Evolutionary conservation across 495 filamentous ascomycete genomes (phyloP), one percentile per base, ranked within the genome.

Genomic region (Penicillium robsamsonii): DNA sequence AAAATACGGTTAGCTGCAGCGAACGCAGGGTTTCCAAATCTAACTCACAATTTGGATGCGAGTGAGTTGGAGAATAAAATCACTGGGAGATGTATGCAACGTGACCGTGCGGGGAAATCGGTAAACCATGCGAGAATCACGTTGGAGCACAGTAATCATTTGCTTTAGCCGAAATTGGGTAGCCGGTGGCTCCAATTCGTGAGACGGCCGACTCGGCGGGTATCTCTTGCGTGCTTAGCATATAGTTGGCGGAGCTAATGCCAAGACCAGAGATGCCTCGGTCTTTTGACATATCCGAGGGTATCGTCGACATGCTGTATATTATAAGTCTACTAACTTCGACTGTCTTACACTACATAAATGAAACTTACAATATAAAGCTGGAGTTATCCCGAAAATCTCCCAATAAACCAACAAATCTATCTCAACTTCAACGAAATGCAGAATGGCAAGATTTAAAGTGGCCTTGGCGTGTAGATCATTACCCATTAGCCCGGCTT

Each of bases 91-190:
- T 46, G 37, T 25, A 54, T 38, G 29, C 27, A 35, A 18, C 20
- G 41, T 45, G 51, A 22, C 33, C 29, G 53, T 60, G 57, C 57
- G 57, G 57, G 57, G 57, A 60, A 56, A 8, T 59, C 57, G 57
- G 57, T 9, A 50, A 55, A 55, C 29, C 38, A 22, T 15, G 20
- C 42, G 42, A 29, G 11, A 1, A 11, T 25, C 22, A 22, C 22
- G 22, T n/a, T n/a, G n/a, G n/a, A n/a, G n/a, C n/a, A n/a, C n/a
- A n/a, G n/a, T n/a, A n/a, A n/a, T n/a, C n/a, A n/a, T n/a, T n/a
- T n/a, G n/a, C n/a, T 22, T 25, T n/a, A 27, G 8, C 50, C 50
- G 38, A 53, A 33, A n/a, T 35, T 15, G 12, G 41, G 18, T 43
- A 20, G 12, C 41, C 41, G 27, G 11, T 27, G 15, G 12, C 30